Percentiles rank a stretch among this genome's conserved stretches.
phyloP scores from a whole-genome alignment of 768 basidiomycete genomes.

The Daedaleopsis sinensis region DNA sequence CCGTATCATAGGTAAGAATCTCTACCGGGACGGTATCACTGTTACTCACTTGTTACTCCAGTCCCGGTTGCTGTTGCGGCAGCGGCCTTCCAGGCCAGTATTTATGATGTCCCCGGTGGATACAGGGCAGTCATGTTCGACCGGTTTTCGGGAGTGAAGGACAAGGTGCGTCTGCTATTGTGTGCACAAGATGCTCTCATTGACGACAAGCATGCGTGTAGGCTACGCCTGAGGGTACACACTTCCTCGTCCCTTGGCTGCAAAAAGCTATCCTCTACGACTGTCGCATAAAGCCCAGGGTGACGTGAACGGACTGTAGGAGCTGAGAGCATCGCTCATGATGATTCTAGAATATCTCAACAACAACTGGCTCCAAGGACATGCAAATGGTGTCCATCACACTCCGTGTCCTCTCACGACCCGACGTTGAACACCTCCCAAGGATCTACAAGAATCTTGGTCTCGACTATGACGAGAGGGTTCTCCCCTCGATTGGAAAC shows the following conservation, averaged over 20 bases:
- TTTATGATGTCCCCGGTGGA: slow-evolving; percentile 76
- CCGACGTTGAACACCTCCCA: slow-evolving; percentile 84
- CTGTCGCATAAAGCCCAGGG: slow-evolving; percentile 95
- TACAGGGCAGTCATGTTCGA: slow-evolving; percentile 98
- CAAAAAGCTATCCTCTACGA: slow-evolving; percentile 97
- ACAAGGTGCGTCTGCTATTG: slow-evolving; percentile 53
- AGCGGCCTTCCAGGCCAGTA: slow-evolving; percentile 47
- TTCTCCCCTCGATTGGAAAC: slow-evolving; percentile 95
- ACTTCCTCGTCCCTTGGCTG: slow-evolving; percentile 94
- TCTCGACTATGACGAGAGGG: slow-evolving; percentile 96
- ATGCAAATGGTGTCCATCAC: slow-evolving; percentile 99
- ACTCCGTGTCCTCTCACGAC: slow-evolving; percentile 91
- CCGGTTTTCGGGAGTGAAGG: slow-evolving; percentile 89
- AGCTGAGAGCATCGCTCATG: neutral
- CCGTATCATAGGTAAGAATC: slow-evolving; percentile 49
- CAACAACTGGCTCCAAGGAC: slow-evolving; percentile 97
- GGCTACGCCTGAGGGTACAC: slow-evolving; percentile 93
- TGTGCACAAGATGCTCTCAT: neutral
- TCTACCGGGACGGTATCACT: neutral
- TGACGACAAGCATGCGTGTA: slow-evolving; percentile 36
- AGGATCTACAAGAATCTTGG: slow-evolving; percentile 96
- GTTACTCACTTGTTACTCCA: slow-evolving; percentile 44
- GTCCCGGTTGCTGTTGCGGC: slow-evolving; percentile 68
- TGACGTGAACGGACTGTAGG: slow-evolving; percentile 31
- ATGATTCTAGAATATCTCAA: slow-evolving; percentile 85